phyloP scores from a whole-genome alignment of 2,329 filamentous ascomycete species.

The Colletotrichum orchidophilum region DNA sequence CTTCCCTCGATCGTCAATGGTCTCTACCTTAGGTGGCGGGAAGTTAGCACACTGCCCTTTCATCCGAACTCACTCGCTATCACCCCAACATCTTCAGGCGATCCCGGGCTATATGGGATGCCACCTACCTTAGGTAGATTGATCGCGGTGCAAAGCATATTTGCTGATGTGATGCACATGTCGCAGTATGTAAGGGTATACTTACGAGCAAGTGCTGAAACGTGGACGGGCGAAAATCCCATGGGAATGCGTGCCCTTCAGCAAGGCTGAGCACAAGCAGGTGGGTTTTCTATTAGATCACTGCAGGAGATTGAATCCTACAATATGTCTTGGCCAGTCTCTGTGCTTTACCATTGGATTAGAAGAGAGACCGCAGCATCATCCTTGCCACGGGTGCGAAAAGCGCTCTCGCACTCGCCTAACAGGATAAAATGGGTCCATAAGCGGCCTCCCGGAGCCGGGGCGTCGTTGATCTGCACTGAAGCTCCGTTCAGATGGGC shows the following conservation, averaged over 20 bases:
- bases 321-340: neutral
- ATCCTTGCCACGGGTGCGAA: neutral
- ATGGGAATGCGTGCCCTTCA: neutral
- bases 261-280: neutral
- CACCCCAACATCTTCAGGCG: neutral
- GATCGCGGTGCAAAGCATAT: too few relatives aligned
- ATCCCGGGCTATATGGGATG: too few relatives aligned
- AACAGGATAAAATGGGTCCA: neutral
- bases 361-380: neutral
- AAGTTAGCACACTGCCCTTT: neutral
- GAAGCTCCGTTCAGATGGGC: neutral
- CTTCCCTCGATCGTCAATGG: too few relatives aligned
- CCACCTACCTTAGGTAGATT: too few relatives aligned
- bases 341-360: neutral
- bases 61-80: neutral
- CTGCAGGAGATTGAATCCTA: neutral
- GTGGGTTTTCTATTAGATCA: too few relatives aligned
- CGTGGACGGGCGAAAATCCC: too few relatives aligned
- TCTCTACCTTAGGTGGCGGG: neutral
- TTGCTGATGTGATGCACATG: too few relatives aligned
- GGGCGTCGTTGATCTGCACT: neutral
- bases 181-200: too few relatives aligned
- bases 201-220: too few relatives aligned
- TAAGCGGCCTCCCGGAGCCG: neutral
- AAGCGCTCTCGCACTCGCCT: slow-evolving; percentile 7